Evolutionary conservation across 1,139 yeast species (phyloP).

Genomic region (Casaregolazyma lundiana): DNA sequence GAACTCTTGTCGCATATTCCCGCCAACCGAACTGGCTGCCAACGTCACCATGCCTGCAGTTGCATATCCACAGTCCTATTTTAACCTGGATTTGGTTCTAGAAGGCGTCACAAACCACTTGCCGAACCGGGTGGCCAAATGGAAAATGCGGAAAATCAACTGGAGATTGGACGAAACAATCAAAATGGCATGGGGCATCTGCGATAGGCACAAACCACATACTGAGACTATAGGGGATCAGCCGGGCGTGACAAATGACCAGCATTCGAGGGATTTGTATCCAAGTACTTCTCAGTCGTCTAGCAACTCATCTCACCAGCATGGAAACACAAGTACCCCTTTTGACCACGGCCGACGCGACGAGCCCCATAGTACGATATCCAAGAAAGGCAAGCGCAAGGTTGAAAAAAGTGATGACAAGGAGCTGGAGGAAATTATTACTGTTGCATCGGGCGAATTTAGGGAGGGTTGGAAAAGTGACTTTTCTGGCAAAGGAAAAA

Average conservation of each 20-base stretch:
- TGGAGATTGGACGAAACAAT: slow-evolving; percentile 90
- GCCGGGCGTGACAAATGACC: not conserved
- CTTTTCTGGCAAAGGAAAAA: slow-evolving; percentile 66
- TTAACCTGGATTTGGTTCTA: slow-evolving; percentile 74
- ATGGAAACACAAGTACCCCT: not conserved
- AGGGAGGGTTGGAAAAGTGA: slow-evolving; percentile 95
- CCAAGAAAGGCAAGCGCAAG: slow-evolving; percentile 12
- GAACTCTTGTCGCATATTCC: slow-evolving; percentile 84
- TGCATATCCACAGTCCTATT: slow-evolving; percentile 78
- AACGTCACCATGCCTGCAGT: slow-evolving; percentile 84
- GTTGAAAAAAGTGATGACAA: slow-evolving; percentile 13
- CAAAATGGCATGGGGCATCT: slow-evolving; percentile 45
- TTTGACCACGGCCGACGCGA: not conserved
- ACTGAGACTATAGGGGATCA: no score
- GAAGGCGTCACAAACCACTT: slow-evolving; percentile 58
- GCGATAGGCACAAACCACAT: slow-evolving; percentile 16
- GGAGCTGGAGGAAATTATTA: slow-evolving; percentile 48
- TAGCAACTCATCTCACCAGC: not conserved
- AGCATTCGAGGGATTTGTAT: no score
- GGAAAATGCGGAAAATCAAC: slow-evolving; percentile 86
- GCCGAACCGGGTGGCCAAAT: slow-evolving; percentile 48
- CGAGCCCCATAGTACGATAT: not conserved
- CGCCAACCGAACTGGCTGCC: slow-evolving; percentile 90
- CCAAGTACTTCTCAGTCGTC: no score
- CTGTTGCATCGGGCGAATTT: slow-evolving; percentile 72